These are phyloP conservation scores for Rhodotorula toruloides DNA, from an alignment of 768 basidiomycete species.

Conservation along the genomic window DNA sequence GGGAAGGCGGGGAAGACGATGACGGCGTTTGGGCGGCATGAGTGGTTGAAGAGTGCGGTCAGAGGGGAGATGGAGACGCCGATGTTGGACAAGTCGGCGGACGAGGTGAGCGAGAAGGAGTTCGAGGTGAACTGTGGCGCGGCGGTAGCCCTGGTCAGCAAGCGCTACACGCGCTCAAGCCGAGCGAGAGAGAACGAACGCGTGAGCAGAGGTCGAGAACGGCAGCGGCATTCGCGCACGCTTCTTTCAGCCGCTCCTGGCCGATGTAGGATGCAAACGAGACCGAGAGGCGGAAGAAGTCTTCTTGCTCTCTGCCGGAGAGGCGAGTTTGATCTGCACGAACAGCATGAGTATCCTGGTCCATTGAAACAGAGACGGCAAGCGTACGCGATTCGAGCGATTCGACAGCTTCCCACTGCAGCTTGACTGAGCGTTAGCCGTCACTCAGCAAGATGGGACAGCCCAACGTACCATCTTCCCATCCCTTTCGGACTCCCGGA, in stretches of 20 bases:
- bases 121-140: slow-evolving; percentile 74
- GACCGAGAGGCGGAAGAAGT: slow-evolving; percentile 42
- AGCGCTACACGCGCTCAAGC: not conserved
- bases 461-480: slow-evolving; percentile 35
- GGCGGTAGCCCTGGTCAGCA: not conserved
- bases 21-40: slow-evolving; percentile 76
- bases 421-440: no score
- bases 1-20: slow-evolving; percentile 69
- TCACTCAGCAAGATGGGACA: no score
- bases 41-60: slow-evolving; percentile 76
- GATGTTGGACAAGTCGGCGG: slow-evolving; percentile 64
- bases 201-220: slow-evolving; percentile 45
- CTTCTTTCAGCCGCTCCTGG: slow-evolving; percentile 15
- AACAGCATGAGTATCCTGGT: not conserved
- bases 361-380: not conserved
- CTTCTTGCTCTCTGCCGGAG: slow-evolving; percentile 36
- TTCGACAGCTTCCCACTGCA: slow-evolving; percentile 59
- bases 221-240: slow-evolving; percentile 35
- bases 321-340: slow-evolving; percentile 22
- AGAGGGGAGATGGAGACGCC: slow-evolving; percentile 78
- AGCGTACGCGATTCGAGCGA: slow-evolving; percentile 69
- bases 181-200: slow-evolving; percentile 29
- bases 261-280: slow-evolving; percentile 45
- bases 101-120: slow-evolving; percentile 76
- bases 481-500: slow-evolving; percentile 56